These are phyloP conservation scores for Aspergillus incahuasiensis DNA, from an alignment of 495 filamentous ascomycete genomes.

Conservation along the genomic window DNA sequence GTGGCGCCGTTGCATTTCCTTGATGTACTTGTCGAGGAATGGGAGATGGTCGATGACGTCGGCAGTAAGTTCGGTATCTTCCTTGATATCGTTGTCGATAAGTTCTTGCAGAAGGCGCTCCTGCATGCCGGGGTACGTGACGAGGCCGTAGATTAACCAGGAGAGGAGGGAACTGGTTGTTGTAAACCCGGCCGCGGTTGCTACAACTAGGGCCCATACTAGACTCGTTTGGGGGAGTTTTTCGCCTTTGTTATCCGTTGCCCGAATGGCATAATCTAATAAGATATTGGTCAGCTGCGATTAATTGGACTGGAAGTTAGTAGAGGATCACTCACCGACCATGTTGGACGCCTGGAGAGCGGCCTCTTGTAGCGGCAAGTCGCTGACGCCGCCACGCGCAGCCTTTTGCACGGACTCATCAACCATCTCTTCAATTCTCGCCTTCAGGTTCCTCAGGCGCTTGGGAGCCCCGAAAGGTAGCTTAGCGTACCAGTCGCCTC, in stretches of 20 bases:
- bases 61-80: slow-evolving; percentile 23
- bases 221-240: slow-evolving; percentile 40
- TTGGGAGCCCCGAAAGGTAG: slow-evolving; percentile 51
- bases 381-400: slow-evolving; percentile 26
- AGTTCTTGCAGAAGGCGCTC: slow-evolving; percentile 50
- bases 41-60: slow-evolving; percentile 36
- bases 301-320: not conserved
- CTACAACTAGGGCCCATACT: slow-evolving; percentile 26
- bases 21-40: slow-evolving; percentile 53
- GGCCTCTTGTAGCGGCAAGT: slow-evolving; percentile 48
- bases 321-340: slow-evolving; percentile 26
- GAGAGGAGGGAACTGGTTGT: slow-evolving; percentile 49
- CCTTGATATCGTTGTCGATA: slow-evolving; percentile 42
- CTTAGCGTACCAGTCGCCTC: slow-evolving; percentile 45
- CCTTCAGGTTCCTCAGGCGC: slow-evolving; percentile 25
- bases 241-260: slow-evolving; percentile 48
- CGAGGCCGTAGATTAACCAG: slow-evolving; percentile 49
- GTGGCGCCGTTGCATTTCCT: slow-evolving; percentile 53
- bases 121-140: slow-evolving; percentile 46
- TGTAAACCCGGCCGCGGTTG: slow-evolving; percentile 50
- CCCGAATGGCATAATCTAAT: slow-evolving; percentile 36
- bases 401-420: slow-evolving; percentile 34
- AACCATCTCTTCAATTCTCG: slow-evolving; percentile 29
- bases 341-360: slow-evolving; percentile 45
- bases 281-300: not conserved